Conservation (phyloP, 495 filamentous ascomycete species). For the Halenospora varia region DNA sequence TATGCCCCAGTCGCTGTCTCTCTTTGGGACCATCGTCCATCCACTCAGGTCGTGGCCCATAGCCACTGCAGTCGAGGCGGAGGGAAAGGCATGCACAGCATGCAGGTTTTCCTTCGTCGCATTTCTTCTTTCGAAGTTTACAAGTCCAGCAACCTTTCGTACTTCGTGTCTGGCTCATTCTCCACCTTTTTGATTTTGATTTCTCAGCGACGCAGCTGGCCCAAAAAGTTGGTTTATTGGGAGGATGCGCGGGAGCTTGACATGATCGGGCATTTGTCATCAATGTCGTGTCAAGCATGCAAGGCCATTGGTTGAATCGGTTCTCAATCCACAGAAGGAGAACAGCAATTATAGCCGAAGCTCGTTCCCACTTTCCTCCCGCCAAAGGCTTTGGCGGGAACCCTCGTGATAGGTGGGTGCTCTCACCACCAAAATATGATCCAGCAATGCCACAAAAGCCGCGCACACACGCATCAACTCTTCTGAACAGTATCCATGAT, state of each 20-base stretch:
- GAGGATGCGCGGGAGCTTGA: too few relatives aligned
- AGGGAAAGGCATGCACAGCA: slow-evolving; percentile 29
- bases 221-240: too few relatives aligned
- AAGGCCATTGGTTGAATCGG: not conserved
- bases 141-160: slow-evolving; percentile 36
- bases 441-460: not conserved
- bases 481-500: too few relatives aligned
- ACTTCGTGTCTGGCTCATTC: slow-evolving; percentile 2
- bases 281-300: too few relatives aligned
- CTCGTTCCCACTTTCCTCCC: slow-evolving; percentile 3
- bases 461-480: not conserved
- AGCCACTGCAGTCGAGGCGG: slow-evolving; percentile 30
- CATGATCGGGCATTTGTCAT: too few relatives aligned
- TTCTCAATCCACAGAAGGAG: not conserved
- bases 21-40: slow-evolving; percentile 28
- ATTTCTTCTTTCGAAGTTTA: slow-evolving; percentile 36
- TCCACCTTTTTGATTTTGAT: not conserved
- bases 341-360: slow-evolving; percentile 1
- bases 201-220: not conserved
- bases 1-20: slow-evolving; percentile 23
- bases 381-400: not conserved
- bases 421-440: not conserved
- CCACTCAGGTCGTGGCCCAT: slow-evolving; percentile 29
- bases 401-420: not conserved
- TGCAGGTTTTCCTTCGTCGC: slow-evolving; percentile 29